These are phyloP conservation scores for Sophora flavescens DNA, from an alignment of 306 rosid species.

Conservation along the genomic window DNA sequence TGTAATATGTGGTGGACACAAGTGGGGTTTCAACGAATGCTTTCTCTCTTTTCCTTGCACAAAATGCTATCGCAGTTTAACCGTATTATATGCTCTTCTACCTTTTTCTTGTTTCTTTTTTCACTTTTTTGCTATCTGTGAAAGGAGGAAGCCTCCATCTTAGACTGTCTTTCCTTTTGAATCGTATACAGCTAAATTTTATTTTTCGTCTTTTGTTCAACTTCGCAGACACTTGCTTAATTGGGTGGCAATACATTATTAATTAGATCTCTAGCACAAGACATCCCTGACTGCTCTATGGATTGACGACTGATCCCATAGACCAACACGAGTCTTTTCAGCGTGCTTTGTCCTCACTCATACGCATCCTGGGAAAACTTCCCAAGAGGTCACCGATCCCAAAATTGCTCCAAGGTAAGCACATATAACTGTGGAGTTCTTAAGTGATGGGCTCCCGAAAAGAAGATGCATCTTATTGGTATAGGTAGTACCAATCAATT, in stretches of 20 bases:
- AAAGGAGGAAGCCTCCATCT: constrained; percentile 64
- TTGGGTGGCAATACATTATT: constrained; percentile 38
- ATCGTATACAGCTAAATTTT: constrained; percentile 22
- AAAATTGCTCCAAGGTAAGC: too few species aligned
- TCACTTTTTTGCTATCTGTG: constrained; percentile 47
- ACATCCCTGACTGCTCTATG: too few species aligned
- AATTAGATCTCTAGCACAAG: constrained; percentile 4
- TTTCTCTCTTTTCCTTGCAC: constrained; percentile 47
- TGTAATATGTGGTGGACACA: constrained; percentile 54
- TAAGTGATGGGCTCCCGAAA: too few species aligned
- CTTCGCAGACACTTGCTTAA: constrained; percentile 39
- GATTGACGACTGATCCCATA: too few species aligned
- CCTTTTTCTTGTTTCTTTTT: constrained; percentile 45
- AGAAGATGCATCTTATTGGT: too few species aligned
- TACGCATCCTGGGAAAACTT: too few species aligned
- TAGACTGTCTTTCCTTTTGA: constrained; percentile 50
- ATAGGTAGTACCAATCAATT: too few species aligned
- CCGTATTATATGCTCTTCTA: constrained; percentile 45
- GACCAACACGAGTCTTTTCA: too few species aligned
- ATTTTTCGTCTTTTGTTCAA: constrained; percentile 21
- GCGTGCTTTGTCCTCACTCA: too few species aligned
- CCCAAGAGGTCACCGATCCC: too few species aligned
- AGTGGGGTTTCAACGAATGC: constrained; percentile 47
- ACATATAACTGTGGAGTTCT: too few species aligned
- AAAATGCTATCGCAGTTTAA: constrained; percentile 33